These are phyloP conservation scores for Viridothelium virens DNA, from an alignment of 495 filamentous ascomycete species.

Conservation along the genomic window DNA sequence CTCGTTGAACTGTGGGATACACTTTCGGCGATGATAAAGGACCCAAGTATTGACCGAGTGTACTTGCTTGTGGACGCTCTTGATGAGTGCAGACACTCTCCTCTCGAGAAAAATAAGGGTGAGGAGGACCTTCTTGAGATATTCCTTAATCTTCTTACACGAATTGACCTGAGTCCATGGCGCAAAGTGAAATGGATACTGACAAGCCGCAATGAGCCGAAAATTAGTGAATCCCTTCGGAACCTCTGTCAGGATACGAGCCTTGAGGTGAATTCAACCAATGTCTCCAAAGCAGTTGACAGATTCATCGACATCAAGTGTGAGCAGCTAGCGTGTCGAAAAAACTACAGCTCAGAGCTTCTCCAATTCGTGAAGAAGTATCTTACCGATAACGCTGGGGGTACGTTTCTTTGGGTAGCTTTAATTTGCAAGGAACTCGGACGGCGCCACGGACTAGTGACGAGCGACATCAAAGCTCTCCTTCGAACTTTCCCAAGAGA, in stretches of 20 bases:
- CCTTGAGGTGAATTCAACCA: constrained; percentile 31
- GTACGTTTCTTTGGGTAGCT: constrained; percentile 36
- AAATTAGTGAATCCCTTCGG: neutral
- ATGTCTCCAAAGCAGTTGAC: neutral
- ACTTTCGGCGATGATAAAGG: neutral
- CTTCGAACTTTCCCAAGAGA: neutral
- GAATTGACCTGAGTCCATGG: neutral
- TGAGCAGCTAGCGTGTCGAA: constrained; percentile 11
- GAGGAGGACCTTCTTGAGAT: constrained; percentile 27
- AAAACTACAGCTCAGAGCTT: constrained; percentile 18
- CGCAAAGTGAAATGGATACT: constrained; percentile 13
- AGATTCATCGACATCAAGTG: neutral
- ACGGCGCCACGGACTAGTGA: neutral
- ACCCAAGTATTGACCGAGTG: constrained; percentile 5
- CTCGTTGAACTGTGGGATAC: constrained; percentile 9
- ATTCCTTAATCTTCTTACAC: neutral
- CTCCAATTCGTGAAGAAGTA: constrained; percentile 19
- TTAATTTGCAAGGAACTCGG: constrained; percentile 27
- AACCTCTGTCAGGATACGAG: constrained; percentile 4
- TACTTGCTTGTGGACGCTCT: constrained; percentile 13
- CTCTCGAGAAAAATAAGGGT: constrained; percentile 36
- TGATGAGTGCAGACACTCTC: constrained; percentile 13
- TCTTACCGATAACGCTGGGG: constrained; percentile 25
- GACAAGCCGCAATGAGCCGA: neutral
- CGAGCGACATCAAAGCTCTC: neutral